These are phyloP conservation scores for Neofusicoccum ribis DNA, from an alignment of 2,329 filamentous ascomycete genomes.

Conservation along the genomic window DNA sequence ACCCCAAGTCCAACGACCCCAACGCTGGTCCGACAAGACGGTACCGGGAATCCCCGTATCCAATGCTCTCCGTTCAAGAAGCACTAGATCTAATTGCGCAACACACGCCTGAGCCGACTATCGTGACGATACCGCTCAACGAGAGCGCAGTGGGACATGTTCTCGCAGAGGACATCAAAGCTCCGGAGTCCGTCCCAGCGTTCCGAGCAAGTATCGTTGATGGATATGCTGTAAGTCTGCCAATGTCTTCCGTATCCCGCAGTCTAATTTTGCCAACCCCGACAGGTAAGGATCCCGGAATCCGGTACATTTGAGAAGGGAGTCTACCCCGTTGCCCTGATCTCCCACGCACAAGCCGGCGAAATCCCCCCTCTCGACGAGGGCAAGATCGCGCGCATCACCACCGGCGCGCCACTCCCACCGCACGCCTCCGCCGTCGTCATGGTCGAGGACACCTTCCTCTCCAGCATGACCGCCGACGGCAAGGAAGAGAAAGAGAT, in stretches of 20 bases:
- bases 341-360: slow-evolving; percentile 81
- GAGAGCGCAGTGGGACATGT: slow-evolving; percentile 71
- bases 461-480: slow-evolving; percentile 75
- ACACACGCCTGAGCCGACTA: slow-evolving; percentile 65
- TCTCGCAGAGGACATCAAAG: slow-evolving; percentile 78
- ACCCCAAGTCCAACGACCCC: slow-evolving; percentile 60
- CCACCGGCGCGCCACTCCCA: slow-evolving; percentile 89
- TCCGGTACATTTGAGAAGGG: slow-evolving; percentile 62
- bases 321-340: slow-evolving; percentile 78
- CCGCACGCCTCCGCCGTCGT: slow-evolving; percentile 87
- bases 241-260: neutral
- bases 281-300: slow-evolving; percentile 32
- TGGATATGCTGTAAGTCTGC: slow-evolving; percentile 67
- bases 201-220: slow-evolving; percentile 97
- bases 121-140: slow-evolving; percentile 62
- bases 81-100: slow-evolving; percentile 73
- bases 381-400: slow-evolving; percentile 85
- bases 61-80: slow-evolving; percentile 84
- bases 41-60: slow-evolving; percentile 84
- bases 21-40: slow-evolving; percentile 64
- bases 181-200: slow-evolving; percentile 81
- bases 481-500: slow-evolving; percentile 83
- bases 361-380: slow-evolving; percentile 64
- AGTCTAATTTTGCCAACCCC: neutral
- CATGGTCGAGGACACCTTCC: slow-evolving; percentile 91